phyloP scores from a whole-genome alignment of 805 yeast genomes.

The Komagataella populi region DNA sequence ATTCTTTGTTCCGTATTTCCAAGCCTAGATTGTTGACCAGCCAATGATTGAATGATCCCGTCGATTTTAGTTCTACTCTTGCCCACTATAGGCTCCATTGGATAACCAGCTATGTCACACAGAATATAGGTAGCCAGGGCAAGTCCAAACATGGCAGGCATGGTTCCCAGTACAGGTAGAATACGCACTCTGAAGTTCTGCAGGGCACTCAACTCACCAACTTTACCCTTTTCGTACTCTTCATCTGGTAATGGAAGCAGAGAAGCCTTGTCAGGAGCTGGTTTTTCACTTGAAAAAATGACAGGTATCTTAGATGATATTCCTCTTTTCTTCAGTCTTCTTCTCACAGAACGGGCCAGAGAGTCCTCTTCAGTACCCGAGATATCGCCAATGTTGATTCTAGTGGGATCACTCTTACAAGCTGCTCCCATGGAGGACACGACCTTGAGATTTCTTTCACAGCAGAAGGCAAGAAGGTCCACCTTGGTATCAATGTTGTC shows the following conservation, averaged over 20 bases:
- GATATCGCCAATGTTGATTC: constrained; percentile 81
- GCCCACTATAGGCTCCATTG: constrained; percentile 83
- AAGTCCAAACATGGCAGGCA: constrained; percentile 95
- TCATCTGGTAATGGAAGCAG: constrained; percentile 76
- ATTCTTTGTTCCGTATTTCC: constrained; percentile 62
- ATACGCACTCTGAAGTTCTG: constrained; percentile 88
- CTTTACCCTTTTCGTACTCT: constrained; percentile 68
- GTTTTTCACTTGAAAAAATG: constrained; percentile 90
- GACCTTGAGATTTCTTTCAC: constrained; percentile 45
- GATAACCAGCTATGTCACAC: constrained; percentile 74
- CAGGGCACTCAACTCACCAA: constrained; percentile 76
- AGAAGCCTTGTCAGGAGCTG: constrained; percentile 88
- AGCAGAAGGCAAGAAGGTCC: constrained; percentile 68
- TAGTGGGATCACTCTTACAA: constrained; percentile 87
- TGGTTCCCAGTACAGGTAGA: constrained; percentile 88
- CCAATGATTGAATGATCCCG: constrained; percentile 65
- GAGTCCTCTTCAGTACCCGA: constrained; percentile 91
- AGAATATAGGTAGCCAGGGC: constrained; percentile 77
- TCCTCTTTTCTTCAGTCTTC: constrained; percentile 72
- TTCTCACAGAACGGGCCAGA: constrained; percentile 73
- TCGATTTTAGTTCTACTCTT: constrained; percentile 79
- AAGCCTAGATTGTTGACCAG: constrained; percentile 76
- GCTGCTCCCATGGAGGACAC: constrained; percentile 96
- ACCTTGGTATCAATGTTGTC: constrained; percentile 97
- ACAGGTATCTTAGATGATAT: constrained; percentile 68